Conservation (phyloP, 331 rosid species). For the Malus hybrid region DNA sequence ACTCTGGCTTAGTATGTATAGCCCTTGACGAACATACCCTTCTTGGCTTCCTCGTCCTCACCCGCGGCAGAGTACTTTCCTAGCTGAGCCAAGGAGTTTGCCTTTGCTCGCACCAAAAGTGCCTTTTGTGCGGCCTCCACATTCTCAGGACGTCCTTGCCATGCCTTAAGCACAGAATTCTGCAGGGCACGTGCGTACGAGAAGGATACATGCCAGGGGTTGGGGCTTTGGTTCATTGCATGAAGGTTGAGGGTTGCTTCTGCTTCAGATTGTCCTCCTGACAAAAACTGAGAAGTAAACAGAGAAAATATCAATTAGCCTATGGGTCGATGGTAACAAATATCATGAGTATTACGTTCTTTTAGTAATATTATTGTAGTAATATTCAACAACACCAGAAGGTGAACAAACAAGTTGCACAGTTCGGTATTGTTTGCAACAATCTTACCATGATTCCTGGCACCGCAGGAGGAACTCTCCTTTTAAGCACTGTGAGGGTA, state of each 20-base stretch:
- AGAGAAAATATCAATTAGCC: slow-evolving; percentile 6
- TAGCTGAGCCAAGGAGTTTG: slow-evolving; percentile 93
- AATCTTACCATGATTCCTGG: slow-evolving; percentile 93
- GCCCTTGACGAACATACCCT: slow-evolving; percentile 90
- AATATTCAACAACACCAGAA: background rate
- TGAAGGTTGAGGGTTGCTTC: slow-evolving; percentile 88
- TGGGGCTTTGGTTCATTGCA: slow-evolving; percentile 97
- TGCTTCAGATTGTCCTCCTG: slow-evolving; percentile 96
- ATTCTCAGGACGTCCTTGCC: slow-evolving; percentile 88
- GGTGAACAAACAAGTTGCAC: background rate
- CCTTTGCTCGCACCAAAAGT: slow-evolving; percentile 87
- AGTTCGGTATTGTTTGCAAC: background rate
- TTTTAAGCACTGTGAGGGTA: slow-evolving; percentile 71
- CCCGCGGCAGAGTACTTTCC: slow-evolving; percentile 87
- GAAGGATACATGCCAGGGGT: slow-evolving; percentile 99
- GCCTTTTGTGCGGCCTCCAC: slow-evolving; percentile 73
- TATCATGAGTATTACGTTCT: background rate
- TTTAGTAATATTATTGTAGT: background rate
- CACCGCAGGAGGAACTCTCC: slow-evolving; percentile 96
- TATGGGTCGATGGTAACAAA: background rate
- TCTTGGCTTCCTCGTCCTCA: slow-evolving; percentile 78
- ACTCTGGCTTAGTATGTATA: slow-evolving; percentile 57
- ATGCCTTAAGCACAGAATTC: slow-evolving; percentile 84
- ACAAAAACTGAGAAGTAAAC: slow-evolving; percentile 59
- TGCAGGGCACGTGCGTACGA: slow-evolving; percentile 98